These are phyloP conservation scores for Purpureocillium takamizusanense DNA, from an alignment of 2,329 filamentous ascomycete genomes.

Conservation along the genomic window DNA sequence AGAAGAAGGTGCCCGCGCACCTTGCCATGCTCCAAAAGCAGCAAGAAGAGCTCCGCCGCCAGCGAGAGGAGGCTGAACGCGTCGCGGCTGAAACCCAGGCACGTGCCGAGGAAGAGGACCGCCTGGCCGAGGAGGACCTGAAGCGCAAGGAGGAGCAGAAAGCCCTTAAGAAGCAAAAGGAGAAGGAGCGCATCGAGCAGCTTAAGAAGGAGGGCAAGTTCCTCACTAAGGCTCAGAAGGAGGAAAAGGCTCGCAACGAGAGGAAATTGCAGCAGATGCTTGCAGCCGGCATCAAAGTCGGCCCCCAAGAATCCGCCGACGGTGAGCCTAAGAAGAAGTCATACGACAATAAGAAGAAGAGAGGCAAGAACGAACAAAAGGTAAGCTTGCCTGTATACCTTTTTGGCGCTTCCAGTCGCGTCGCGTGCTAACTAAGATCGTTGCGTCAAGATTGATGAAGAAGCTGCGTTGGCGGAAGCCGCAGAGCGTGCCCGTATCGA, in stretches of 20 bases:
- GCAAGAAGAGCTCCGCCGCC: constrained; percentile 64
- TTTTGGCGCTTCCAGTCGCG: constrained; percentile 2
- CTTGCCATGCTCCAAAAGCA: constrained; percentile 70
- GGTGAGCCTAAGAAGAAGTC: constrained; percentile 70
- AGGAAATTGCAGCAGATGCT: constrained; percentile 79
- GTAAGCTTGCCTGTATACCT: constrained; percentile 20
- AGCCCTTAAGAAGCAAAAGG: constrained; percentile 72
- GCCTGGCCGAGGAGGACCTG: constrained; percentile 54
- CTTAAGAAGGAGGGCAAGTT: constrained; percentile 83
- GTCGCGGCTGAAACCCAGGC: constrained; percentile 54
- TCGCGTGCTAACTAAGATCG: constrained; percentile 4
- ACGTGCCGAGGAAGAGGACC: constrained; percentile 57
- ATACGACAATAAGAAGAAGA: constrained; percentile 76
- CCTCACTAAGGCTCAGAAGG: constrained; percentile 76
- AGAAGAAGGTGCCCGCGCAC: constrained; percentile 82
- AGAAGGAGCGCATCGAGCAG: constrained; percentile 79
- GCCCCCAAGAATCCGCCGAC: constrained; percentile 42
- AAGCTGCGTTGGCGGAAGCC: constrained; percentile 68
- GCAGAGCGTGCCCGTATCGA: constrained; percentile 61
- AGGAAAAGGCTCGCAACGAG: constrained; percentile 71
- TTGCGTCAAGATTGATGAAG: constrained; percentile 55
- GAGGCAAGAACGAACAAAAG: constrained; percentile 46
- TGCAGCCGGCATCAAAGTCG: constrained; percentile 66
- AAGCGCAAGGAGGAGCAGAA: constrained; percentile 65
- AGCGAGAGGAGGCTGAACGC: constrained; percentile 58